Evolutionary conservation across 176 grass and related monocot species (phyloP).

Genomic region (Otatea glauca): DNA sequence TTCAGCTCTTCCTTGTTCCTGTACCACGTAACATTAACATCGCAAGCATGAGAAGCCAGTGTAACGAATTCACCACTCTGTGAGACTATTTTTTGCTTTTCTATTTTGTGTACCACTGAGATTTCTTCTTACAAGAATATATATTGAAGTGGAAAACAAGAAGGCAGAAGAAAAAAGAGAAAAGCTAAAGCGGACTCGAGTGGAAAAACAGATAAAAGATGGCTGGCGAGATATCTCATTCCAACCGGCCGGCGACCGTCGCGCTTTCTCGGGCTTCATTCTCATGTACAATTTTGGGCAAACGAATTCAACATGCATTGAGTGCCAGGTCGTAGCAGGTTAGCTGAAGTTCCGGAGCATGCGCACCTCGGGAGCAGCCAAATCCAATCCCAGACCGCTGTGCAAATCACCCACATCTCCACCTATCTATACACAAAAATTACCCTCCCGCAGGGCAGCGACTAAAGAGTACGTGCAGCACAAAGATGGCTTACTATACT

Average conservation of each 20-base stretch:
- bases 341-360: slow-evolving; percentile 48
- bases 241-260: slow-evolving; percentile 38
- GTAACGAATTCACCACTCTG: slow-evolving; percentile 37
- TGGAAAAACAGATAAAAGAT: slow-evolving; percentile 46
- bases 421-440: slow-evolving; percentile 63
- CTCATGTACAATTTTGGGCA: slow-evolving; percentile 61
- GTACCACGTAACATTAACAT: slow-evolving; percentile 23
- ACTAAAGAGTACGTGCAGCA: slow-evolving; percentile 33
- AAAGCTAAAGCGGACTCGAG: slow-evolving; percentile 29
- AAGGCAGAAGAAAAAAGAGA: background rate
- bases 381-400: slow-evolving; percentile 44
- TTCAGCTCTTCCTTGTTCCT: slow-evolving; percentile 6
- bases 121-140: slow-evolving; percentile 82
- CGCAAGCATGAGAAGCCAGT: slow-evolving; percentile 31
- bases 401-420: slow-evolving; percentile 40
- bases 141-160: slow-evolving; percentile 40
- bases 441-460: slow-evolving; percentile 32
- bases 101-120: slow-evolving; percentile 56
- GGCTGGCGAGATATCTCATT: slow-evolving; percentile 36
- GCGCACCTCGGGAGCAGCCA: slow-evolving; percentile 46
- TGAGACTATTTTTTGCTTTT: slow-evolving; percentile 58
- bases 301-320: slow-evolving; percentile 20
- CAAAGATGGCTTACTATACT: slow-evolving; percentile 53
- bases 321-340: slow-evolving; percentile 36
- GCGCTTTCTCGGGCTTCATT: slow-evolving; percentile 49